Evolutionary conservation across 768 basidiomycete genomes (phyloP).

Genomic region (Gloeopeniophorella convolvens): DNA sequence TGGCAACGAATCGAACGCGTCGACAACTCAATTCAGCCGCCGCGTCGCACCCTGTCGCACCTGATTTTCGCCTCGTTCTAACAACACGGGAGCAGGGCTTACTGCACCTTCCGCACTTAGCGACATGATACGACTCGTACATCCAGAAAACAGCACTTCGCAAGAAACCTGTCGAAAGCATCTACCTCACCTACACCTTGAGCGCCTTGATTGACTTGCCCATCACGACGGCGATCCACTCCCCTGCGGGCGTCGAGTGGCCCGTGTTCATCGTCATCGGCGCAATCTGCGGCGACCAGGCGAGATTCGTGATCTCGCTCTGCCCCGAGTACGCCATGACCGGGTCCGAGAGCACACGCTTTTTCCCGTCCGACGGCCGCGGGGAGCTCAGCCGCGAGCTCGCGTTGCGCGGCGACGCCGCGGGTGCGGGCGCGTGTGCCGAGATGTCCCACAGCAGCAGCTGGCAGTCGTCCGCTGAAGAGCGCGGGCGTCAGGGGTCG

Average conservation of each 20-base stretch:
- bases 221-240: constrained; percentile 82
- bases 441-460: constrained; percentile 90
- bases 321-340: constrained; percentile 78
- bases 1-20: too few relatives aligned
- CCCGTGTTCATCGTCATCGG: constrained; percentile 72
- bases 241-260: constrained; percentile 66
- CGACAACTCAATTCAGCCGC: too few relatives aligned
- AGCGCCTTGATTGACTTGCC: constrained; percentile 78
- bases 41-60: too few relatives aligned
- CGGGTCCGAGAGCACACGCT: constrained; percentile 65
- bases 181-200: constrained; percentile 50
- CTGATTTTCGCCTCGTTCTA: too few relatives aligned
- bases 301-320: constrained; percentile 74
- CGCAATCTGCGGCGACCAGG: constrained; percentile 83
- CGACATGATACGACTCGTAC: too few relatives aligned
- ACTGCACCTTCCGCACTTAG: too few relatives aligned
- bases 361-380: constrained; percentile 67
- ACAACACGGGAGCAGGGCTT: too few relatives aligned
- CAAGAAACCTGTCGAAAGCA: constrained; percentile 4
- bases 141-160: background rate
- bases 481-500: background rate
- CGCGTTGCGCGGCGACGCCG: constrained; percentile 61
- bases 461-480: constrained; percentile 85
- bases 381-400: constrained; percentile 75
- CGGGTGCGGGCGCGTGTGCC: constrained; percentile 46